Base-by-base conservation (phyloP, 345 rosid genomes). In the Ceriops zippeliana region DNA sequence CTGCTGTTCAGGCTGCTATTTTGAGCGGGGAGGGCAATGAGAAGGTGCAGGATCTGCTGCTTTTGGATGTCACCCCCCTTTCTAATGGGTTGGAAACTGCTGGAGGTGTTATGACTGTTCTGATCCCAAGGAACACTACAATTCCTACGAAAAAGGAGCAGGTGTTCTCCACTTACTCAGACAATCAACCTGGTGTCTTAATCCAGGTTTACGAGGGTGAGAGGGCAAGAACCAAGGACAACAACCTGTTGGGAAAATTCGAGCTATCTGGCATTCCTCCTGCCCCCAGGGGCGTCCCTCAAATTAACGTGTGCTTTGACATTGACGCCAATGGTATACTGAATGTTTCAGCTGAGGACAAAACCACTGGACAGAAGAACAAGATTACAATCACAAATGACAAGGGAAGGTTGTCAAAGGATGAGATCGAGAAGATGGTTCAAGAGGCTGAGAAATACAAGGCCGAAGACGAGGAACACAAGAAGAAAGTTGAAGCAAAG, bases 391-490 rank as follows among this genome's bases (percentile, higher is more conserved):
- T 74, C 61, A 74, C 78, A 1, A 74, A 74, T 10, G 73, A 74
- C 27, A 74, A 74, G 61, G 78, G 78, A 7, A 74, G 78, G 69
- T 13, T 74, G 59, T 74, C 78, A 16, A 74, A 74, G 69, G 73
- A 74, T 5, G 78, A 74, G 20, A 74, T 74, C 15, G 77, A 74
- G 73, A 74, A 68, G 65, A 63, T 69, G 73, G 73, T 74, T 2
- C 73, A 74, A 26, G 78, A 74, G 51, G 78, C 78, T 9, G 78
- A 74, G 78, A 74, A 54, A 52, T 74, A 68, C 73, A 74, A 74
- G 34, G 15, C 78, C 0, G 73, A 74, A 46, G 78, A 74, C 9
- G 78, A 74, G 65, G 73, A 74, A 10, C 73, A 11, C 7, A 74
- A 69, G 31, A 74, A 74, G 66, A 74, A 74, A 60, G 58, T 74